phyloP scores from a whole-genome alignment of 306 rosid species.

The Clitoria ternatea region DNA sequence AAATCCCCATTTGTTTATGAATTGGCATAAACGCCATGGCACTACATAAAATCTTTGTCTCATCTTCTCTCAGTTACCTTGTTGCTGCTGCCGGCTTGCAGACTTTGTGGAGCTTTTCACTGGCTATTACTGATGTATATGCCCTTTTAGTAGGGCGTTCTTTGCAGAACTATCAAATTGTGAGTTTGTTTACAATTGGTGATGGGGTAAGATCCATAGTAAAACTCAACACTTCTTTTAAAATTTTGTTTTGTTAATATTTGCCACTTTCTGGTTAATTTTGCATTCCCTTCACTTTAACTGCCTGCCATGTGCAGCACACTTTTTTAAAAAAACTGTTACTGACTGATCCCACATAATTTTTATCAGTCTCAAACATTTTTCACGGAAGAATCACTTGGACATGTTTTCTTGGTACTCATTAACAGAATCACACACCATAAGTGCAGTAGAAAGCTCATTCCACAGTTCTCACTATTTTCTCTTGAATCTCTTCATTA shows the following conservation, averaged over 20 bases:
- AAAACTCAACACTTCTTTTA: not conserved
- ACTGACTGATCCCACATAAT: not conserved
- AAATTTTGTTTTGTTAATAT: not conserved
- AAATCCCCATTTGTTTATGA: not conserved
- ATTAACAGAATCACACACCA: not conserved
- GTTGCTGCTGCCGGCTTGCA: constrained; percentile 84
- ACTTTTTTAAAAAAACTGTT: not conserved
- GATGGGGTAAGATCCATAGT: constrained; percentile 74
- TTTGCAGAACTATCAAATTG: constrained; percentile 58
- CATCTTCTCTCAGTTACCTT: constrained; percentile 60
- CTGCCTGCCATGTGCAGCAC: constrained; percentile 5
- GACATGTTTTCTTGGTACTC: not conserved
- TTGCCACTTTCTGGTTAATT: not conserved
- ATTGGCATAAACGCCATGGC: not conserved
- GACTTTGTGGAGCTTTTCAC: constrained; percentile 64
- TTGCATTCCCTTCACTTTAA: constrained; percentile 4
- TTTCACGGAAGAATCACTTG: not conserved
- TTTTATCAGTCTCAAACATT: not conserved
- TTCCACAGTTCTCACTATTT: not conserved
- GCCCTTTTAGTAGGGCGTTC: constrained; percentile 77
- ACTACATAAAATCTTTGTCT: not conserved
- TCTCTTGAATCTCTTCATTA: not conserved
- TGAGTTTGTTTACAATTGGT: constrained; percentile 70
- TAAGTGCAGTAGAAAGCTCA: not conserved
- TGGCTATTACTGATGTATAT: constrained; percentile 69